Conservation (phyloP, 192 early-diverging fungal genomes). For the Phycomyces blakesleeanus region DNA sequence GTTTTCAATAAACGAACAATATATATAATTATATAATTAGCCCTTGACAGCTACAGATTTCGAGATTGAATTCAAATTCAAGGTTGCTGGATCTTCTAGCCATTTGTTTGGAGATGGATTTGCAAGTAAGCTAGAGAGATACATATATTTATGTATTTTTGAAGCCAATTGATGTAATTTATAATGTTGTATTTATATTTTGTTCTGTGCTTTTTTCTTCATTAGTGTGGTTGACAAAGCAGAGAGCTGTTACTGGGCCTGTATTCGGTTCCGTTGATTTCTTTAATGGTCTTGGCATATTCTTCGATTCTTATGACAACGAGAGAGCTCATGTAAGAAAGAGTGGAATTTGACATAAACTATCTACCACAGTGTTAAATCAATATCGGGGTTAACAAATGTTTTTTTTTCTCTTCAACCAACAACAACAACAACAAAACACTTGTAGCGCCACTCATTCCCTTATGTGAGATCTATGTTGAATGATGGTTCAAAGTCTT, state of each 20-base stretch:
- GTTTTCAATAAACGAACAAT: too few relatives aligned
- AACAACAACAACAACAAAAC: too few relatives aligned
- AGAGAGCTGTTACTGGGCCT: slow-evolving; percentile 67
- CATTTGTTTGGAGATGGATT: slow-evolving; percentile 92
- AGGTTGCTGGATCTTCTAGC: slow-evolving; percentile 69
- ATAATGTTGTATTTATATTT: neutral
- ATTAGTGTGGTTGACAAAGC: slow-evolving; percentile 83
- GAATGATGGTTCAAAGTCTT: slow-evolving; percentile 83
- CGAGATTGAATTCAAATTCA: slow-evolving; percentile 92
- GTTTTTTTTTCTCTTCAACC: too few relatives aligned
- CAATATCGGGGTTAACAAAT: too few relatives aligned
- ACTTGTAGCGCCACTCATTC: slow-evolving; percentile 55
- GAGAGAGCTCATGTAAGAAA: slow-evolving; percentile 51
- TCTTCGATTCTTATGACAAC: slow-evolving; percentile 96
- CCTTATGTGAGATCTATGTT: slow-evolving; percentile 92
- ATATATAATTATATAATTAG: too few relatives aligned
- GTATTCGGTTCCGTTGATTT: slow-evolving; percentile 86
- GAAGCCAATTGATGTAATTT: neutral
- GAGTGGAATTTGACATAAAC: too few relatives aligned
- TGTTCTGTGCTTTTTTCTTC: too few relatives aligned
- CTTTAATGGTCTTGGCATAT: slow-evolving; percentile 89
- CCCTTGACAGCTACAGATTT: slow-evolving; percentile 61
- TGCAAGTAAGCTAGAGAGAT: slow-evolving; percentile 46
- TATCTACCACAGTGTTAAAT: too few relatives aligned
- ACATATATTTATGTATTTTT: neutral